These are phyloP conservation scores for Aspergillus nomiae DNA, from an alignment of 2,329 filamentous ascomycete species.

Conservation along the genomic window DNA sequence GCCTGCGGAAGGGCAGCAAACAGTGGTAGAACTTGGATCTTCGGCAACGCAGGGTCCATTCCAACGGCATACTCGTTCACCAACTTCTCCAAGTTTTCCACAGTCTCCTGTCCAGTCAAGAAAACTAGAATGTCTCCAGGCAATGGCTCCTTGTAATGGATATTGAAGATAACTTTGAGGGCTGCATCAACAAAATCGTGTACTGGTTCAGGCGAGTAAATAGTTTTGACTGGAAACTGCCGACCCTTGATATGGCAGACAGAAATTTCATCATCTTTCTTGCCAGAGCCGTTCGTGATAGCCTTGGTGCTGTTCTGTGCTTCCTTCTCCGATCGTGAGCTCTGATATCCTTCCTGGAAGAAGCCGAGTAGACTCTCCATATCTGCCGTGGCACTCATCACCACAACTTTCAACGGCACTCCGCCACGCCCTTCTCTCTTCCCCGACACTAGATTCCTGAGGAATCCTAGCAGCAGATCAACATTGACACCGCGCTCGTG, in stretches of 20 bases:
- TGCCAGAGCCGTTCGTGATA: conserved; percentile 9
- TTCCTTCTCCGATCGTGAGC: neutral
- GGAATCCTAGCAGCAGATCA: conserved; percentile 83
- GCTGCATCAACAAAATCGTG: conserved; percentile 81
- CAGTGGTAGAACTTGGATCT: conserved; percentile 71
- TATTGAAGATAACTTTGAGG: conserved; percentile 78
- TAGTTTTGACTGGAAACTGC: conserved; percentile 79
- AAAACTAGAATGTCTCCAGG: conserved; percentile 94
- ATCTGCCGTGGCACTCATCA: conserved; percentile 97
- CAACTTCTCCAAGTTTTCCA: conserved; percentile 76
- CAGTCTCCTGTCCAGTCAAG: conserved; percentile 88
- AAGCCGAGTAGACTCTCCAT: conserved; percentile 76
- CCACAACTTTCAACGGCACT: conserved; percentile 78
- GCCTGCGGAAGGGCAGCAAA: conserved; percentile 88
- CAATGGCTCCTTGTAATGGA: conserved; percentile 85
- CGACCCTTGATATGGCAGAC: conserved; percentile 77
- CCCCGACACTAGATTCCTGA: conserved; percentile 71
- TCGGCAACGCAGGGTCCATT: conserved; percentile 72
- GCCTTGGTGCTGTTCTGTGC: neutral
- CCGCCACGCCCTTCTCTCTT: conserved; percentile 66
- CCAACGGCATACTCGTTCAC: conserved; percentile 77
- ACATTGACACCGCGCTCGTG: conserved; percentile 96
- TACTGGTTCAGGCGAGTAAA: conserved; percentile 73
- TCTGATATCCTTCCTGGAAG: conserved; percentile 55
- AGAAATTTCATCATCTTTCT: conserved; percentile 45